phyloP scores from a whole-genome alignment of 495 filamentous ascomycete species.

The Penicillium waksmanii region DNA sequence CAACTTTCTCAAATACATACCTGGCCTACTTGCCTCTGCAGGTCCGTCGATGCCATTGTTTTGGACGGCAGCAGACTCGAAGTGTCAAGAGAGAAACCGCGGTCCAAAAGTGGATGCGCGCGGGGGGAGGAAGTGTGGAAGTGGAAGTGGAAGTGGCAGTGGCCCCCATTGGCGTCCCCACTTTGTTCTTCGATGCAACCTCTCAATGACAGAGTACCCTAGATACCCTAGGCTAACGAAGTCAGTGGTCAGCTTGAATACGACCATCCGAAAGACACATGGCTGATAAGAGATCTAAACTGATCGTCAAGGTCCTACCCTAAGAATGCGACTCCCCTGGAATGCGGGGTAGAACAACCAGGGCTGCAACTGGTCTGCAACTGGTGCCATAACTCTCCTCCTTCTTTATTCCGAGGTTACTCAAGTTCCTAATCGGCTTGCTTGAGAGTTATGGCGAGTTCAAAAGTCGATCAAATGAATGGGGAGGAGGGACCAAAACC shows the following conservation, averaged over 20 bases:
- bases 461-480: neutral
- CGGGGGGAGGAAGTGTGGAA: neutral
- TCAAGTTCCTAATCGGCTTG: neutral
- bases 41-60: slow-evolving; percentile 28
- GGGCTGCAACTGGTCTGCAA: no score
- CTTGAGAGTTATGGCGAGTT: slow-evolving; percentile 12
- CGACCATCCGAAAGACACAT: neutral
- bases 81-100: neutral
- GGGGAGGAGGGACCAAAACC: slow-evolving; percentile 8
- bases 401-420: slow-evolving; percentile 10
- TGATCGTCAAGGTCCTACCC: slow-evolving; percentile 1
- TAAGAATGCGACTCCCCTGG: neutral
- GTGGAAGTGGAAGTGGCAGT: no score
- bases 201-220: neutral
- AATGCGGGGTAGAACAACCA: slow-evolving; percentile 23
- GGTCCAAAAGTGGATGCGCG: neutral
- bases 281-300: neutral
- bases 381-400: neutral
- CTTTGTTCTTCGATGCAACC: slow-evolving; percentile 1
- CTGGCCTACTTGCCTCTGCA: slow-evolving; percentile 42
- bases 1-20: slow-evolving; percentile 12
- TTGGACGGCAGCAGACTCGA: neutral
- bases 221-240: neutral
- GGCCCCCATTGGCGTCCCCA: neutral
- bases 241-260: neutral